These are phyloP conservation scores for Cytospora mali DNA, from an alignment of 2,329 filamentous ascomycete genomes.

Conservation along the genomic window DNA sequence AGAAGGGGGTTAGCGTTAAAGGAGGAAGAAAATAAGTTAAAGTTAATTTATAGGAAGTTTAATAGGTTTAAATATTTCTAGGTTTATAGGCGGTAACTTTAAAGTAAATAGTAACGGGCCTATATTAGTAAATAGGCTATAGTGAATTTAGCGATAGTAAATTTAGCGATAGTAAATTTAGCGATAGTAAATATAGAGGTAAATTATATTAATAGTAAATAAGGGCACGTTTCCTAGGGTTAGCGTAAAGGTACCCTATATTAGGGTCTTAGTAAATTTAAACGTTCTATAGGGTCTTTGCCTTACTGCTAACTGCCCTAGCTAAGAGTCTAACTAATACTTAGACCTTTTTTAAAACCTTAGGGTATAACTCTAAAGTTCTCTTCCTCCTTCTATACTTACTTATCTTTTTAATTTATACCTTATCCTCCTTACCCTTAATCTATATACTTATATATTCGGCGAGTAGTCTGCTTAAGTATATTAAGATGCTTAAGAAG, in stretches of 20 bases:
- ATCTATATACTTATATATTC: background rate
- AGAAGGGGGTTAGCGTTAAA: background rate
- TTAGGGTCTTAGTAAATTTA: no score
- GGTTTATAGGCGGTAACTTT: background rate
- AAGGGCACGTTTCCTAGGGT: no score
- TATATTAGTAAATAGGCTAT: background rate
- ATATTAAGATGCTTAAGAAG: background rate
- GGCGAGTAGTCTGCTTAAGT: background rate
- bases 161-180: no score
- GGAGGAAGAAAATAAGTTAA: background rate
- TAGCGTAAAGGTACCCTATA: no score
- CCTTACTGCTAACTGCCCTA: no score
- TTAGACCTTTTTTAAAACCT: background rate
- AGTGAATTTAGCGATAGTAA: background rate
- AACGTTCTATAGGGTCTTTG: no score
- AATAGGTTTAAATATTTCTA: conserved; percentile 3
- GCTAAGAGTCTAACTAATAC: no score
- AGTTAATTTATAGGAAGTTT: background rate
- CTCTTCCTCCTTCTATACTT: background rate
- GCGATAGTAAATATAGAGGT: no score
- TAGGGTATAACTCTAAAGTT: background rate
- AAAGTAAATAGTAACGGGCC: background rate
- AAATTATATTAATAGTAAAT: no score
- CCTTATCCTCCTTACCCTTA: no score
- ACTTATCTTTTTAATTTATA: background rate